These are phyloP conservation scores for Tetragonia tetragonoides DNA, from an alignment of 148 eudicot species.

Conservation along the genomic window DNA sequence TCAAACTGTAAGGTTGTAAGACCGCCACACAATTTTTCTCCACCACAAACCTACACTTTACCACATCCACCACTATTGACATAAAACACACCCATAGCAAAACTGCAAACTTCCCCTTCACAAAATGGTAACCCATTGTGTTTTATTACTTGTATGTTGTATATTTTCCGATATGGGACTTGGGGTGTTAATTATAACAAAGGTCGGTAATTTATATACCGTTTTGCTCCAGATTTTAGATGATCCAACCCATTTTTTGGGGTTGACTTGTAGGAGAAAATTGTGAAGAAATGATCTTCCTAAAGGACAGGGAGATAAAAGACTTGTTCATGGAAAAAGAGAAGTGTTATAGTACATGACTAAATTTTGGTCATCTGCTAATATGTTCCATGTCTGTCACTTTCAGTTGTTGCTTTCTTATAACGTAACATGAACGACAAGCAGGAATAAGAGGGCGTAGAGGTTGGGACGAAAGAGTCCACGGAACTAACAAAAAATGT, in stretches of 20 bases:
- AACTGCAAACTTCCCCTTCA: not conserved
- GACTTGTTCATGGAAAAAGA: not conserved
- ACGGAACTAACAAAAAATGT: not conserved
- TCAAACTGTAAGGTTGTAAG: slow-evolving; percentile 45
- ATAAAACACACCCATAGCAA: not conserved
- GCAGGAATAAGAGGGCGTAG: not conserved
- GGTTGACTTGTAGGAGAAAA: not conserved
- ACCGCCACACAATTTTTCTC: slow-evolving; percentile 71
- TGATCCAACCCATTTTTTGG: not conserved
- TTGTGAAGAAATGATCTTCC: not conserved
- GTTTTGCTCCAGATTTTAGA: not conserved
- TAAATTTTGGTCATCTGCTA: not conserved
- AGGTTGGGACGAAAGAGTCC: slow-evolving; percentile 4
- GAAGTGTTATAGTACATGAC: not conserved
- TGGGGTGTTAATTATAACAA: not conserved
- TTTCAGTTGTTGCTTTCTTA: not conserved
- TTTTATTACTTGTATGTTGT: not conserved
- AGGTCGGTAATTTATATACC: not conserved
- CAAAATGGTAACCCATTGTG: too few relatives aligned
- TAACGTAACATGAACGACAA: slow-evolving; percentile 17
- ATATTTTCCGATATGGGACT: not conserved
- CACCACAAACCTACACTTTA: slow-evolving; percentile 61
- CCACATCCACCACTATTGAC: not conserved
- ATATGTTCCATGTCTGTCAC: not conserved
- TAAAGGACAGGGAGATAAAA: too few relatives aligned